Base-by-base conservation (phyloP, 805 yeast genomes). In the Saturnispora dispora region DNA sequence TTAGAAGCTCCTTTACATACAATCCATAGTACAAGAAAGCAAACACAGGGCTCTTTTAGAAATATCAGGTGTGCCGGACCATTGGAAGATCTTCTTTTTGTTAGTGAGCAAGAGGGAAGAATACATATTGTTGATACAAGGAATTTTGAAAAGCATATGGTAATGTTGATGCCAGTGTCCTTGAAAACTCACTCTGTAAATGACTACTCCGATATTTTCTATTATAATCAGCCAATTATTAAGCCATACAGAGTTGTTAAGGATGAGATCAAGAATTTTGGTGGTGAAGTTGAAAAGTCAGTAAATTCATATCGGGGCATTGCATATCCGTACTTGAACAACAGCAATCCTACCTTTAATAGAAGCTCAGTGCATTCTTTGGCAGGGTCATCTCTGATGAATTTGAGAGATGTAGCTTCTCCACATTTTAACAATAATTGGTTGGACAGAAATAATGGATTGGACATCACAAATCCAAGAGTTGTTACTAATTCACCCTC, bases 101-200 rank as follows among this genome's bases (percentile, higher is more conserved):
- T 90, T 2, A 77, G 85, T 50, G 97, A 90, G 63, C 96, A 90
- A 59, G 84, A 81, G 49, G 95, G 95, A 0, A 74, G 96, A 50
- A 85, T 90, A 3, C 98, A 90, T 67, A 71, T 89, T 52, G 71
- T 90, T 27, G 96, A 90, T 63, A 75, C 88, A 25, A 76, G 96
- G 55, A 79, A 85, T 60, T 77, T 81, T 57, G 71, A 75, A 53
- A 81, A 85, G 58, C 91, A 86, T 62, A 91, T 85, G 63, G 88
- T 89, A 36, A 73, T 88, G 2, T 70, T 84, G 53, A 70, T 85
- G 13, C 93, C 93, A 0, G 70, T 67, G 47, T 46, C 48, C 18
- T 25, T 53, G 10, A 18, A 44, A 15, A 51, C 48, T 23, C 46
- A 46, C 5, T 13, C 37, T 15, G 32, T 22, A n/a, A 44, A 40